Evolutionary conservation across 164 flowering plant genomes (phyloP).

Genomic region (Cinnamomum micranthum): DNA sequence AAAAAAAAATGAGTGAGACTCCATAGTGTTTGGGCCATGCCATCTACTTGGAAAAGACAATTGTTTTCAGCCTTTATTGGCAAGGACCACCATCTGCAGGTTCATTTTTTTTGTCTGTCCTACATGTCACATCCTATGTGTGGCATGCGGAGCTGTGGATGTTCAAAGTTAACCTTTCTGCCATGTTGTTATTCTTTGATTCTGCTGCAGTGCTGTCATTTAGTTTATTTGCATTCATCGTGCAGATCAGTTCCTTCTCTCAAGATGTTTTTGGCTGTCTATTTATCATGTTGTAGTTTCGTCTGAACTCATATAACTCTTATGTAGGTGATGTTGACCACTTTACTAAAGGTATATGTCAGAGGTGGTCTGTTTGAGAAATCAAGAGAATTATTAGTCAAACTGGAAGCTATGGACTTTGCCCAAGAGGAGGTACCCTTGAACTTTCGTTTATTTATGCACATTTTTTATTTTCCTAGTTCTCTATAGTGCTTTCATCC

Average conservation of each 20-base stretch:
- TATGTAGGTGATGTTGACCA: slow-evolving; percentile 80
- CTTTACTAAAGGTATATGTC: slow-evolving; percentile 83
- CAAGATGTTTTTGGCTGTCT: not conserved
- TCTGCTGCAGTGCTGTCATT: not conserved
- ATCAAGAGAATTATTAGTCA: slow-evolving; percentile 54
- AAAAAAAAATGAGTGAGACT: too few relatives aligned
- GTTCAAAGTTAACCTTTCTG: not conserved
- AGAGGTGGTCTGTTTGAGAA: slow-evolving; percentile 80
- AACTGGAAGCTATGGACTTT: slow-evolving; percentile 67
- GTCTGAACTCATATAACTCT: slow-evolving; percentile 1
- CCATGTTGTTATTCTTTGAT: not conserved
- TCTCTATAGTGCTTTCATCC: not conserved
- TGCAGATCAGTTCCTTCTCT: slow-evolving; percentile 1
- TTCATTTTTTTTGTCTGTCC: too few relatives aligned
- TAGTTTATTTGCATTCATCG: not conserved
- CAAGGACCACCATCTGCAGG: too few relatives aligned
- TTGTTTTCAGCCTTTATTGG: too few relatives aligned
- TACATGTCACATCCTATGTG: not conserved
- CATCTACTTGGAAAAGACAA: too few relatives aligned
- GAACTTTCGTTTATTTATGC: not conserved
- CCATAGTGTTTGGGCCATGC: too few relatives aligned
- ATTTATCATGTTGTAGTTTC: not conserved
- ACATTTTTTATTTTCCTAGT: too few relatives aligned
- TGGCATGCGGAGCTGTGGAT: not conserved
- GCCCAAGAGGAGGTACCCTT: slow-evolving; percentile 71